phyloP scores from a whole-genome alignment of 2,329 filamentous ascomycete genomes.

The Ceratocystis alfenasii region DNA sequence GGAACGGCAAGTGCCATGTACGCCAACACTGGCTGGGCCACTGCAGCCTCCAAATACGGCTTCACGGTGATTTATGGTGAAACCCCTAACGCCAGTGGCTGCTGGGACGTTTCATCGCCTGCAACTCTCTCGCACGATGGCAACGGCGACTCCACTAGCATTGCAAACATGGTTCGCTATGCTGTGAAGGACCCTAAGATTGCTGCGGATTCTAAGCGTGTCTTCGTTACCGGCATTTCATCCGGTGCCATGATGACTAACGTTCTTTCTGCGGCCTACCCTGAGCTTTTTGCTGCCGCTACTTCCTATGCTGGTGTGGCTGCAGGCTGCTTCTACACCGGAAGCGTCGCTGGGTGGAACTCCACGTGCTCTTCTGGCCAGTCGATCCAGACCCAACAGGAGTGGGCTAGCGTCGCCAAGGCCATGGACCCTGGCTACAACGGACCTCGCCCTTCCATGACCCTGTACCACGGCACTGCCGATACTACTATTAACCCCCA shows the following conservation, averaged over 20 bases:
- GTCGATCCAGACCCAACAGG: conserved; percentile 31
- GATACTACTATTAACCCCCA: conserved; percentile 40
- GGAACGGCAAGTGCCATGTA: conserved; percentile 40
- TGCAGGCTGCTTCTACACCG: conserved; percentile 41
- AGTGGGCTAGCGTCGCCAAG: conserved; percentile 34
- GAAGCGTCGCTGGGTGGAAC: conserved; percentile 41
- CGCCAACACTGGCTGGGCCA: conserved; percentile 37
- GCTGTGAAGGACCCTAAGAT: conserved; percentile 41
- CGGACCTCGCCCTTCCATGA: conserved; percentile 43
- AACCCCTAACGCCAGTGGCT: conserved; percentile 39
- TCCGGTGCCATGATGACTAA: conserved; percentile 41
- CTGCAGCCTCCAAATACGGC: conserved; percentile 33
- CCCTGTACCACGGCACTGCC: conserved; percentile 45
- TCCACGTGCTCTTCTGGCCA: conserved; percentile 42
- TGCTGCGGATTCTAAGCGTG: conserved; percentile 34
- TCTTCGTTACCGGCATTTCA: conserved; percentile 42
- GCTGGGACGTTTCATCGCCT: conserved; percentile 47
- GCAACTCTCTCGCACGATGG: conserved; percentile 42
- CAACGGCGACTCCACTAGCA: conserved; percentile 44
- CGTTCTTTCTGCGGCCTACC: conserved; percentile 40
- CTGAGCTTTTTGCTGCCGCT: conserved; percentile 42
- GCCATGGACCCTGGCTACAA: conserved; percentile 40
- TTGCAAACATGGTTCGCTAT: conserved; percentile 49
- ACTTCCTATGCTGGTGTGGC: conserved; percentile 42
- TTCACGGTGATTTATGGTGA: conserved; percentile 44